Evolutionary conservation across 345 rosid genomes (phyloP), one percentile per base, ranked within the genome.

Genomic region (Psidium guajava): DNA sequence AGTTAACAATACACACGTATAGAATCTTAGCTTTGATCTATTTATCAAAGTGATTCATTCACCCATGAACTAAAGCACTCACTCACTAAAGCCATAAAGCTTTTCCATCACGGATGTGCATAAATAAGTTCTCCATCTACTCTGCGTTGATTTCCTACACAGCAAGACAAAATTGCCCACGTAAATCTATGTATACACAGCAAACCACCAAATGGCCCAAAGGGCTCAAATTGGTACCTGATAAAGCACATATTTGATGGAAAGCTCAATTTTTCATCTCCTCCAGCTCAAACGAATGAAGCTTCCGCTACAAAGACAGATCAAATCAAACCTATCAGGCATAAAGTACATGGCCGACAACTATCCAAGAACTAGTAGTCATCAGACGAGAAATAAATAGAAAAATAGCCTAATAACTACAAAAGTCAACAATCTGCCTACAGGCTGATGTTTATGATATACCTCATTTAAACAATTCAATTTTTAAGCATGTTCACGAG

Each of bases 261-360:
- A 90, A 85, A 98, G 95, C 9, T 94, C 95, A 25, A 88, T 89
- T 91, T 91, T 96, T 93, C 98, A 96, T 86, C 90, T 95, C 98
- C 94, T 97, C 99, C 44, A 97, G 96, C 93, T 94, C 99, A 86
- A 95, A 96, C 82, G 95, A 83, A 89, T 96, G 99, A 90, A 96
- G 98, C 85, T 98, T 98, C 99, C 99, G 96, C 99, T 97, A 94
- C 81, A 2, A 24, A 49, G 54, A 81, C 13, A 12, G 84, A 53
- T 10, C 11, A 21, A 32, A 54, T 82, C 27, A 18, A 54, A 82
- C 49, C 8, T 69, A 9, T 69, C 18, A 69, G 0, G 32, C 77
- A 18, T 18, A 69, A 69, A 5, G 24, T 54, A 36, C 61, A 0
- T 10, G 28, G 84, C 11, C 32, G 2, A 54, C 32, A 69, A 69